Evolutionary conservation across 352 stramenopile genomes (phyloP), one percentile per base, ranked within the genome.

Genomic region (Phytophthora palmivora): DNA sequence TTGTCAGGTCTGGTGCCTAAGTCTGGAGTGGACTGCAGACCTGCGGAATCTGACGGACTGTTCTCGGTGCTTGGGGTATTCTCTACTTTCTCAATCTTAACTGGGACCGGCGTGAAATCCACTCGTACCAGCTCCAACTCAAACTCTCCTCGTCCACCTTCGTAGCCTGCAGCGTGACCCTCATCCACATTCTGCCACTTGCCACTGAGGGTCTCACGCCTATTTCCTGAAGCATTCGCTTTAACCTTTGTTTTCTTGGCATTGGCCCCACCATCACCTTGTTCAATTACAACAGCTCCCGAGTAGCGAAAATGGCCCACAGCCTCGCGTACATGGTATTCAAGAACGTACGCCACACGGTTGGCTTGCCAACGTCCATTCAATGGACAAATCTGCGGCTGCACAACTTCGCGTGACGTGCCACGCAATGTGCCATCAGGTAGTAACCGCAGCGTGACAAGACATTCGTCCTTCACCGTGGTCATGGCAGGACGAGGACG

Each of bases 101-200:
- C 50, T 0, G 57, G 2, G 12, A 72, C 44, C 3, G 52, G 42
- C 7, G 54, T 60, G 37, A 74, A 71, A 43, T 68, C 53, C n/a
- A 67, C 74, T 34, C 64, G 64, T 15, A 80, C 70, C 4, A 87
- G 72, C 19, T 77, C 60, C 16, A 91, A 54, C 49, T 89, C 66
- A 30, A 91, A 87, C 18, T 75, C 65, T n/a, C 82, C 82, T 7
- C 71, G 72, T 24, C 82, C 82, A 21, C 82, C 82, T 46, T 75
- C 64, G 32, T 79, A 89, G 1, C 80, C 82, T 3, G 75, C 63
- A 0, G 42, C 62, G 11, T 87, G 63, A n/a, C 63, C 63, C 1
- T 80, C 63, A 34, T 92, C 83, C 11, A 90, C 72, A 54, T 90
- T 92, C 0, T 72, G 45, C 79, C 79, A 92, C 51, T 75, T 86